A percentile compares a stretch with the other conserved stretches of the same genome.
phyloP scores from a whole-genome alignment of 2,329 filamentous ascomycete genomes.

The Penicillium vulpinum region DNA sequence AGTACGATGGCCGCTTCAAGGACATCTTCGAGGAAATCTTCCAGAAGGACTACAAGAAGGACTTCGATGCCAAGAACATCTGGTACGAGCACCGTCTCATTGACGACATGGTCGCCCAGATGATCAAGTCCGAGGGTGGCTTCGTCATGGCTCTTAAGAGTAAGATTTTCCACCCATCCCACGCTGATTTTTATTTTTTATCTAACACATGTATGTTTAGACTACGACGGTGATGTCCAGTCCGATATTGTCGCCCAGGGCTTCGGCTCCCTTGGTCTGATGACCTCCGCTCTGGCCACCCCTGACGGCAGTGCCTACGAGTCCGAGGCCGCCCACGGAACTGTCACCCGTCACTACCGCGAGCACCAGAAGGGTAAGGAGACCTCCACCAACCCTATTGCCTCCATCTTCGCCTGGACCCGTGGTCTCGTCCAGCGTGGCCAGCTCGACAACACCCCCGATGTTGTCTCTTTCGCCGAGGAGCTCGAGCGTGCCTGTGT shows the following conservation, averaged over 20 bases:
- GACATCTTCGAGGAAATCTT: slow-evolving; percentile 99
- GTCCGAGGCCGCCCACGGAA: slow-evolving; percentile 96
- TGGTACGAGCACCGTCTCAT: slow-evolving; percentile 99
- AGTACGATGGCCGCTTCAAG: slow-evolving; percentile 98
- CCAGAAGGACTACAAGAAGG: slow-evolving; percentile 78
- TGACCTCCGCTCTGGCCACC: slow-evolving; percentile 97
- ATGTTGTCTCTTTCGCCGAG: slow-evolving; percentile 88
- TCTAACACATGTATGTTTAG: slow-evolving; percentile 46
- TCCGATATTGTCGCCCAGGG: slow-evolving; percentile 98
- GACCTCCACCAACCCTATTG: slow-evolving; percentile 98
- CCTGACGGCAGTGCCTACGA: slow-evolving; percentile 97
- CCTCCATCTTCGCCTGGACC: slow-evolving; percentile 99
- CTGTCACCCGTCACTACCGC: slow-evolving; percentile 96
- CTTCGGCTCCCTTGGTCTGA: slow-evolving; percentile 95
- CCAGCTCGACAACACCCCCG: slow-evolving; percentile 87
- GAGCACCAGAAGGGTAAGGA: slow-evolving; percentile 98
- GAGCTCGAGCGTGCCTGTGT: slow-evolving; percentile 88
- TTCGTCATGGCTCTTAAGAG: slow-evolving; percentile 99
- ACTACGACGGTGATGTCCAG: slow-evolving; percentile 99
- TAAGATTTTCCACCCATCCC: slow-evolving; percentile 49
- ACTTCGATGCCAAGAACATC: slow-evolving; percentile 88
- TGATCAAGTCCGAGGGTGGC: slow-evolving; percentile 97
- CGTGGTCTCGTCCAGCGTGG: slow-evolving; percentile 90
- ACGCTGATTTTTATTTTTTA: neutral
- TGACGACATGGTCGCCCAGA: slow-evolving; percentile 99